phyloP scores from a whole-genome alignment of 192 early-diverging fungal species.

The Chytriomyces hyalinus region DNA sequence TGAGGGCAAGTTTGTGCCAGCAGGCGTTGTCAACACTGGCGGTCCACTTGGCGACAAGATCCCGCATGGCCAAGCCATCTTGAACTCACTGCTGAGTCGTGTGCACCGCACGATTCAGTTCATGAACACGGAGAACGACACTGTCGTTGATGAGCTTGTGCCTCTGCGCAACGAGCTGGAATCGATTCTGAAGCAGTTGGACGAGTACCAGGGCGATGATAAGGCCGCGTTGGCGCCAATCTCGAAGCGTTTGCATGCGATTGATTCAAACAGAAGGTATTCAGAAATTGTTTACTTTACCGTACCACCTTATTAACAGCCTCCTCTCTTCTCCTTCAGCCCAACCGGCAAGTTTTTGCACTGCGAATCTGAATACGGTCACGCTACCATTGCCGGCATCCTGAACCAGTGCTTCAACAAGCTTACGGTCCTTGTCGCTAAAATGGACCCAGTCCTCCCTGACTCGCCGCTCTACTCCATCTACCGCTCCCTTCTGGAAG shows the following conservation, averaged over 20 bases:
- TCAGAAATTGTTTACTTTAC: neutral
- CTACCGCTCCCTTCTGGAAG: conserved; percentile 20
- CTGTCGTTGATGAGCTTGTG: conserved; percentile 19
- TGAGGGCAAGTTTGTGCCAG: conserved; percentile 28
- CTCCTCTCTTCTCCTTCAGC: neutral
- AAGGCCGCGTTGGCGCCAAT: conserved; percentile 24
- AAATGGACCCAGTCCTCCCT: conserved; percentile 21
- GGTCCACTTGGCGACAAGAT: conserved; percentile 13
- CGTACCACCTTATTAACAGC: neutral
- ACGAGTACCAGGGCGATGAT: neutral
- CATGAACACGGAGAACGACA: conserved; percentile 21
- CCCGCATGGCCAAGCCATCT: conserved; percentile 35
- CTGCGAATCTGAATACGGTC: conserved; percentile 13
- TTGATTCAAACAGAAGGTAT: conserved; percentile 29
- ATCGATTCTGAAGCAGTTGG: conserved; percentile 16
- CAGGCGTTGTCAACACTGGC: neutral
- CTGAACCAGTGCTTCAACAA: conserved; percentile 30
- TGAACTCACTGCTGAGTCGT: conserved; percentile 21
- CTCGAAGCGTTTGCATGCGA: conserved; percentile 28
- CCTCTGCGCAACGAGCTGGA: conserved; percentile 32
- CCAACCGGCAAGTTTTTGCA: conserved; percentile 26
- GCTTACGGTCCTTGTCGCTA: conserved; percentile 23
- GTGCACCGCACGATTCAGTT: conserved; percentile 19
- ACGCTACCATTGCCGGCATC: conserved; percentile 34
- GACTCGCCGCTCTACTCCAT: conserved; percentile 16